Evolutionary conservation across 257 asterid genomes (phyloP).

Genomic region (Plantago ovata): DNA sequence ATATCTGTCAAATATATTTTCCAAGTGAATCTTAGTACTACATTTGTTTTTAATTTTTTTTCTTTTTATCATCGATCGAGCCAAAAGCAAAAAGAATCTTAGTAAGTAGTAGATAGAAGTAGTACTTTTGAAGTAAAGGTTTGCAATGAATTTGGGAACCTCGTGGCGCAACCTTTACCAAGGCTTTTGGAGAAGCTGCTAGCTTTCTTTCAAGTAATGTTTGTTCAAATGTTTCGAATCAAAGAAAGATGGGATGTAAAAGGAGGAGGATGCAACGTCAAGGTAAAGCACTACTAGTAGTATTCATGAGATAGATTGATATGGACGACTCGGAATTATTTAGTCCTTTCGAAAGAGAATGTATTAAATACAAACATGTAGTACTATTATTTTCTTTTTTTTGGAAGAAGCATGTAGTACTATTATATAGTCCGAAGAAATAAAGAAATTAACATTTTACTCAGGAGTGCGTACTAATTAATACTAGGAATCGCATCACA

Average conservation of each 20-base stretch:
- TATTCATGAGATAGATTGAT: neutral
- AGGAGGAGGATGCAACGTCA: constrained; percentile 8
- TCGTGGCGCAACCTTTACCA: constrained; percentile 22
- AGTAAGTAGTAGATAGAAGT: no score
- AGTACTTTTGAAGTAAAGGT: neutral
- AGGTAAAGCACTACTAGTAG: neutral
- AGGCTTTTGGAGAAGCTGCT: constrained; percentile 6
- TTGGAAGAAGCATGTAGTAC: no score
- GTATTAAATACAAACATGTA: neutral
- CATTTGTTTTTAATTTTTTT: no score
- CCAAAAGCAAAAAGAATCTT: neutral
- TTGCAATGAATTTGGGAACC: neutral
- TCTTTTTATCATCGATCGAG: neutral
- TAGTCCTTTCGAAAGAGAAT: constrained; percentile 5
- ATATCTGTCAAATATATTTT: neutral
- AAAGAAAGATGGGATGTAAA: neutral
- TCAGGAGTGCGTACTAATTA: no score
- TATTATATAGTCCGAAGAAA: no score
- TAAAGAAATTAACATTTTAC: no score
- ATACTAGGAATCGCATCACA: no score
- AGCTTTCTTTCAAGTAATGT: neutral
- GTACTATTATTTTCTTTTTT: no score
- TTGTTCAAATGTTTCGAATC: constrained; percentile 1
- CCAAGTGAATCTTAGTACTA: neutral
- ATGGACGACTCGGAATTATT: neutral